Conservation (phyloP, 805 yeast species). For the Novakomyces olei region DNA sequence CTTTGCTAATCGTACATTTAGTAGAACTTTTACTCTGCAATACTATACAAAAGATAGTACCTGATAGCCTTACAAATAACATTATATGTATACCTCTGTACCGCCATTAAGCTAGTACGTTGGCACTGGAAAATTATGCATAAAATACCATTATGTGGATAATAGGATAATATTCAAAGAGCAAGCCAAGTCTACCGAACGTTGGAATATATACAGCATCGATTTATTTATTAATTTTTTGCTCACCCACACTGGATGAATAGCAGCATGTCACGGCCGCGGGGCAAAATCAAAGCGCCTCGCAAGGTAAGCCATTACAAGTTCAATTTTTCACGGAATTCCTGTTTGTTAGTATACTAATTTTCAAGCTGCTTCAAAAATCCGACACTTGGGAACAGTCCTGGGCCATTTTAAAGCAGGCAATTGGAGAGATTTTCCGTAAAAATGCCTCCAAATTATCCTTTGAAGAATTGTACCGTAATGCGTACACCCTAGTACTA, state of each 20-base stretch:
- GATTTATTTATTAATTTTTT: no score
- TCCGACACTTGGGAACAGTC: constrained; percentile 35
- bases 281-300: constrained; percentile 12
- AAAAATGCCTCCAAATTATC: constrained; percentile 54
- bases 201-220: no score
- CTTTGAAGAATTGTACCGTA: constrained; percentile 62
- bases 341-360: neutral
- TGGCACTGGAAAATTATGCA: no score
- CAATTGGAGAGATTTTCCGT: constrained; percentile 47
- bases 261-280: constrained; percentile 5
- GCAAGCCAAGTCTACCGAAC: no score
- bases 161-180: no score
- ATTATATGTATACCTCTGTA: no score
- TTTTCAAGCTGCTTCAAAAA: neutral
- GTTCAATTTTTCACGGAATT: neutral
- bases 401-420: constrained; percentile 44
- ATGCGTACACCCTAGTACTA: constrained; percentile 54
- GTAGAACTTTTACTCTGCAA: no score
- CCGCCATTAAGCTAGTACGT: no score
- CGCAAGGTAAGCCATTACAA: constrained; percentile 9
- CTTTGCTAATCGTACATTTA: no score
- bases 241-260: neutral
- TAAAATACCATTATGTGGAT: no score
- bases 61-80: no score
- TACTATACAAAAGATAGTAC: no score